Percentiles rank a stretch among this genome's conserved stretches.
Evolutionary conservation across 108 stramenopile species (phyloP).

Genomic region (Skeletonema costatum): DNA sequence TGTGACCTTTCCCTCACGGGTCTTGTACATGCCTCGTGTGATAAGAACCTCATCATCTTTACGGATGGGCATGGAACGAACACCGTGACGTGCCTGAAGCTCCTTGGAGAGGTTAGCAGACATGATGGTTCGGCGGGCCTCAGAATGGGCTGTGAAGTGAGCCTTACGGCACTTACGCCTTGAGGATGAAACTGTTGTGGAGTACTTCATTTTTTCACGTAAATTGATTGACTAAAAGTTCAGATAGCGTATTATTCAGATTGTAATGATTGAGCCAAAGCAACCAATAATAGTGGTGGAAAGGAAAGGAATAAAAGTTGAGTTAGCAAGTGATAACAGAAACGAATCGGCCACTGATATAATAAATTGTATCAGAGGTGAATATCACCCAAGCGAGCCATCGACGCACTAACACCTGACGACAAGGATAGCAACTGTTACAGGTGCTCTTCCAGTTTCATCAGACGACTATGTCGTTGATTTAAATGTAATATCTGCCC

Average conservation of each 20-base stretch:
- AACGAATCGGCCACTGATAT: not conserved
- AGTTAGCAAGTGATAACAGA: not conserved
- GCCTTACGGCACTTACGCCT: slow-evolving; percentile 99
- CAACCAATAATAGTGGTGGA: not conserved
- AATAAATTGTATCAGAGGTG: not conserved
- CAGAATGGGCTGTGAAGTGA: slow-evolving; percentile 96
- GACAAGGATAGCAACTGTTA: not conserved
- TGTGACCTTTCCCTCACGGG: slow-evolving; percentile 98
- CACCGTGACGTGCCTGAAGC: slow-evolving; percentile 96
- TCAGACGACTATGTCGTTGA: not conserved
- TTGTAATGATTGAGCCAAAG: not conserved
- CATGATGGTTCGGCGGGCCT: slow-evolving; percentile 95
- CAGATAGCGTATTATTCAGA: not conserved
- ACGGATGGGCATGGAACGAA: slow-evolving; percentile 98
- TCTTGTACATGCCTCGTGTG: slow-evolving; percentile 95
- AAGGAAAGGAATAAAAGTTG: not conserved
- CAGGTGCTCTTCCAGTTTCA: not conserved
- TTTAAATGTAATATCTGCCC: not conserved
- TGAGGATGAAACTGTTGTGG: slow-evolving; percentile 83
- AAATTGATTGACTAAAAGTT: not conserved
- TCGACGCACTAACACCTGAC: not conserved
- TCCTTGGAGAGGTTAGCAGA: slow-evolving; percentile 97
- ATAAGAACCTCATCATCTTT: slow-evolving; percentile 98
- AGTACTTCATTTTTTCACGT: slow-evolving; percentile 84
- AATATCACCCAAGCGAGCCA: not conserved